These are phyloP conservation scores for Chrysopogon serrulatus DNA, from an alignment of 176 grass and related monocot genomes.

Conservation along the genomic window DNA sequence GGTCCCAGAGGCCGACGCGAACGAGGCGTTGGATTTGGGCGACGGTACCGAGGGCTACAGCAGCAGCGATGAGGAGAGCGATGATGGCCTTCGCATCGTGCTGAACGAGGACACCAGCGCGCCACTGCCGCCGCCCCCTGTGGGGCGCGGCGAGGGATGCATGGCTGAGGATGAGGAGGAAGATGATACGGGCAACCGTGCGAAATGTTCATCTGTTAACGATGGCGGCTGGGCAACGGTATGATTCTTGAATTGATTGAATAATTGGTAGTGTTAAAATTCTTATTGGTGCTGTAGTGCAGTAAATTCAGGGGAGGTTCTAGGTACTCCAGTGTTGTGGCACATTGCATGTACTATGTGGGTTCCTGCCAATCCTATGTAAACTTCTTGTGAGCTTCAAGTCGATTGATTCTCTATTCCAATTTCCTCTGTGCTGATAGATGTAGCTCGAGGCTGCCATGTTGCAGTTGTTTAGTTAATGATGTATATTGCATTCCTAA, in stretches of 20 bases:
- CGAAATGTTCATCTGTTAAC: neutral
- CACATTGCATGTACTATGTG: neutral
- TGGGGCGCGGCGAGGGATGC: neutral
- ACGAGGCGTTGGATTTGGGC: conserved; percentile 47
- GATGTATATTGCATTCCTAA: neutral
- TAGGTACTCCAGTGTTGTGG: neutral
- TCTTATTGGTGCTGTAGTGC: neutral
- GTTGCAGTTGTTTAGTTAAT: neutral
- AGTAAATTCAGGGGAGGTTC: neutral
- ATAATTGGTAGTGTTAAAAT: neutral
- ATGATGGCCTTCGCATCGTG: conserved; percentile 71
- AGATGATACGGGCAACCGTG: conserved; percentile 19
- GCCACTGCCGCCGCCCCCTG: conserved; percentile 9
- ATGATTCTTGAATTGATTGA: conserved; percentile 19
- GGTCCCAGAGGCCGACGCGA: conserved; percentile 17
- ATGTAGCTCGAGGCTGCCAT: neutral
- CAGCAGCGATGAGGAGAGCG: conserved; percentile 58
- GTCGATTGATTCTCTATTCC: neutral
- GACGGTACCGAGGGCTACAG: conserved; percentile 35
- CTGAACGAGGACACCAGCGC: conserved; percentile 56
- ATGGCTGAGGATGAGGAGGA: conserved; percentile 28
- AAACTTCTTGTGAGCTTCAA: neutral
- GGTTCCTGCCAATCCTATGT: neutral
- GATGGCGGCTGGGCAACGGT: conserved; percentile 25
- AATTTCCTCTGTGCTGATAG: conserved; percentile 6